Base-by-base conservation (phyloP, 441 rosid species). In the Corymbia citriodora region DNA sequence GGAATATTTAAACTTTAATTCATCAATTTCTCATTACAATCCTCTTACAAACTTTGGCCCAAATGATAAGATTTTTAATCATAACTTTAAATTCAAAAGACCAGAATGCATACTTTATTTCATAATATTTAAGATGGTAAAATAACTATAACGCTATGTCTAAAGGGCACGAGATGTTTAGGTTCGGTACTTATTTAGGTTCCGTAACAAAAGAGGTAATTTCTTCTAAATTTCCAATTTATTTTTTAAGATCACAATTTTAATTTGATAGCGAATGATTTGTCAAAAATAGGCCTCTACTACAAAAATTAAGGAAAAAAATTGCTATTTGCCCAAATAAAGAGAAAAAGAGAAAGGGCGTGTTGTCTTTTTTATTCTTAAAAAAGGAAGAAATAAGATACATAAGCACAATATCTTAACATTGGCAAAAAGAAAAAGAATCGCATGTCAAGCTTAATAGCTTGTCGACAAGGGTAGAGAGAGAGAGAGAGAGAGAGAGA, bases 401-500 rank as follows among this genome's bases (percentile, higher is more conserved):
- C 9, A 79, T 21, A 10, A 72, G 49, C 27, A 72, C 82, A 36
- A 33, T 72, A 36, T 65, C 54, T 82, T 54, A 55, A 55, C 88
- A 88, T 61, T 12, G 53, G 36, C n/a, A 89, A 74, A 90, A 55
- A 90, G 48, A 45, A 53, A 21, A 59, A 19, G 81, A 89, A 68
- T 48, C 91, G 92, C 90, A 91, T 91, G 94, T 72, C 90, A 4
- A 23, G 36, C 36, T 33, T 45, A 65, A 70, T 6, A 79, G 52
- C 8, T 79, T 79, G 85, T 79, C 52, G 85, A 79, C 85, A 79
- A 63, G 86, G 25, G 15, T 8, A 52, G 55, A 52, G 55, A 53
- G 57, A n/a, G 81, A 27, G 81, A 15, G 49, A 10, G 70, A n/a
- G 17, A 14, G 33, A n/a, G 36, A 65, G 74, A 13, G 79, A 17